These are phyloP conservation scores for Ochromonadaceae sp. DNA, from an alignment of 352 stramenopile species.

Conservation along the genomic window DNA sequence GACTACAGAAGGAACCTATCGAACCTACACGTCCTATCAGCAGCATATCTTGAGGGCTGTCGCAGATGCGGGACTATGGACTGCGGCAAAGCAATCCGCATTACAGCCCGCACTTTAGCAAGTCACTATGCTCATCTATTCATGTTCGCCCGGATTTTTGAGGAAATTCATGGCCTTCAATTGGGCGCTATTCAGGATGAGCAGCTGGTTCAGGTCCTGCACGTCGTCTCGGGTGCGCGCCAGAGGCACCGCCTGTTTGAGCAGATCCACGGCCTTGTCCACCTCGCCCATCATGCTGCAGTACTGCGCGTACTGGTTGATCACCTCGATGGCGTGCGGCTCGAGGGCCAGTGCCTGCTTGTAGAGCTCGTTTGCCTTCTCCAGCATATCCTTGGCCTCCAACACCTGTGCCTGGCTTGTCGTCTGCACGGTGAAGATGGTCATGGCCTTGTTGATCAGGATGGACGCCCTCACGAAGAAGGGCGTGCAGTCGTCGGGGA, in stretches of 20 bases:
- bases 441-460: not conserved
- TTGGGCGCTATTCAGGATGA: no score
- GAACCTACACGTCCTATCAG: no score
- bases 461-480: not conserved
- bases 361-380: not conserved
- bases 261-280: not conserved
- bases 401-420: not conserved
- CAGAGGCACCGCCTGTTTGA: not conserved
- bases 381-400: no score
- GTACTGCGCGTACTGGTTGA: not conserved
- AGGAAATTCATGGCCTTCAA: no score
- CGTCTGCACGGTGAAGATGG: not conserved
- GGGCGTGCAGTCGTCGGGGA: not conserved
- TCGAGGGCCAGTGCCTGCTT: not conserved
- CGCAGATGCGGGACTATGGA: no score
- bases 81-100: no score
- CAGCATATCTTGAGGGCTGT: no score
- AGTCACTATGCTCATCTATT: no score
- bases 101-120: no score
- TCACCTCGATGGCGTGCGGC: not conserved
- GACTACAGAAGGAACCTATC: no score
- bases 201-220: no score
- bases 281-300: constrained; percentile 8
- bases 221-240: not conserved
- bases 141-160: no score